Conservation (phyloP, 2,329 filamentous ascomycete species). For the Talaromyces islandicus region DNA sequence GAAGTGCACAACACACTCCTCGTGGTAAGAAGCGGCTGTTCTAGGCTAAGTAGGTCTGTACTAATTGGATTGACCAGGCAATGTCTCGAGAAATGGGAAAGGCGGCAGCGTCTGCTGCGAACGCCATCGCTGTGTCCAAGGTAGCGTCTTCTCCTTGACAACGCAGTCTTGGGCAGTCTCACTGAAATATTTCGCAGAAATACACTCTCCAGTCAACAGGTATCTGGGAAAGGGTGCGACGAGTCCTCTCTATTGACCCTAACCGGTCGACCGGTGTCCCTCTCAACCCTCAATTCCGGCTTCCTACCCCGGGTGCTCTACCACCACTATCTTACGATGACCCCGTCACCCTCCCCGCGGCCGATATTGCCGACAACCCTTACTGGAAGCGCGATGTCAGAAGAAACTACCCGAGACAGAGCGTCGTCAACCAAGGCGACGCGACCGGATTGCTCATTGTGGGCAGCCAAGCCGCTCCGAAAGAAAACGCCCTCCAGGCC, state of each 20-base stretch:
- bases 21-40: neutral
- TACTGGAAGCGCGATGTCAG: conserved; percentile 95
- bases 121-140: conserved; percentile 32
- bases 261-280: conserved; percentile 88
- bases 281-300: conserved; percentile 86
- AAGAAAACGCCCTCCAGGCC: conserved; percentile 68
- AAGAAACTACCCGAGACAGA: conserved; percentile 73
- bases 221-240: conserved; percentile 79
- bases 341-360: conserved; percentile 75
- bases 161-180: neutral
- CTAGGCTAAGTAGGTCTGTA: neutral
- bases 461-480: conserved; percentile 73
- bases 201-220: conserved; percentile 88
- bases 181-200: conserved; percentile 60
- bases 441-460: conserved; percentile 78
- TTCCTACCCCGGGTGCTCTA: conserved; percentile 69
- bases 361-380: conserved; percentile 82
- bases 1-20: neutral
- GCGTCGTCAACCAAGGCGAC: conserved; percentile 75
- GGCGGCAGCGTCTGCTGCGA: conserved; percentile 33
- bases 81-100: conserved; percentile 33
- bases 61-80: conserved; percentile 11
- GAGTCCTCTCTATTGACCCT: conserved; percentile 71
- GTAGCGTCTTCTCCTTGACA: conserved; percentile 18
- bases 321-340: conserved; percentile 71